Evolutionary conservation across 176 grass and related monocot species (phyloP), one percentile per base, ranked within the genome.

Genomic region (Cymbopogon citratus): DNA sequence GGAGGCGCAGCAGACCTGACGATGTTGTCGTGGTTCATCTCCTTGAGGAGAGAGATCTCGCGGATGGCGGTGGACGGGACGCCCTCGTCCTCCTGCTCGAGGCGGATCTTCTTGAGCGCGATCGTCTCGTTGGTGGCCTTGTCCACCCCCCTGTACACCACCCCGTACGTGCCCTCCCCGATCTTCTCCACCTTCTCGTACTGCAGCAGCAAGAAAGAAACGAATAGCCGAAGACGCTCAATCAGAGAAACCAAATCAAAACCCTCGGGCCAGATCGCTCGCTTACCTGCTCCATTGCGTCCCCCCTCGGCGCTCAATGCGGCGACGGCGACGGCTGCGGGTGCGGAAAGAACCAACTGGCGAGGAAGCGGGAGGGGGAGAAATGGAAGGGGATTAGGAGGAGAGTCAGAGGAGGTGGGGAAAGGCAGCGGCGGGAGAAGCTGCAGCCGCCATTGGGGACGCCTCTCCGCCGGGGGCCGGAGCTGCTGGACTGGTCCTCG

Each of bases 181-280:
- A 97, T 97, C 91, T 97, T 97, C 87, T 97, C 94, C 83, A 41
- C 39, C 81, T 97, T 97, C 94, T 97, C 94, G 74, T 97, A 97
- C 94, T 97, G 80, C 84, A 40, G 15, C 21, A 12, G 24, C 51
- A 25, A 43, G 44, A 61, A 74, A 24, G 56, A 21, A 45, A n/a
- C 51, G 2, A 8, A 54, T 18, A 54, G 18, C 1, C 21, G 54
- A 59, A 59, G 21, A 24, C 21, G 10, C 23, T 60, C 25, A 15
- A 15, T 77, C 15, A 26, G 48, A 24, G 63, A 14, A 45, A 70
- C 1, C 43, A 28, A 67, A 87, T 52, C 18, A 43, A 52, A 40
- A 46, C n/a, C 60, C 12, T 54, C 54, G 77, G 35, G 67, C 54
- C 72, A 61, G 81, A 85, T 80, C 79, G 76, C 77, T 48, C 41